Evolutionary conservation across 805 yeast genomes (phyloP), one percentile per base, ranked within the genome.

Genomic region (Candida sonorensis): DNA sequence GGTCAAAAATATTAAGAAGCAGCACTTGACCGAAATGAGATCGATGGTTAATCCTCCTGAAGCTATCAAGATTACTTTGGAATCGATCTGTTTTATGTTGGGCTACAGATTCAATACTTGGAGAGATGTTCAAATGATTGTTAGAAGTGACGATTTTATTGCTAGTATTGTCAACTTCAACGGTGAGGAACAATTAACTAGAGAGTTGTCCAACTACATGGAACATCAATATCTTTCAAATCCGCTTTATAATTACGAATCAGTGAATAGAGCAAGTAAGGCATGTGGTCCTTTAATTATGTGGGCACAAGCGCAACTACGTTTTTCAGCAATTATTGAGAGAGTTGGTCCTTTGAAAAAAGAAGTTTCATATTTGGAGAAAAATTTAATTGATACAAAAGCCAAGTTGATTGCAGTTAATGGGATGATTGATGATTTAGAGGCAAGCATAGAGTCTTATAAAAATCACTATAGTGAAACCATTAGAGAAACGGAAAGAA

Each of bases 1-100:
- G 11, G 97, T 90, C n/a, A 81, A 82, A 43, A 82, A 85, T 45
- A 90, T 90, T 40, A 86, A 87, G 56, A 90, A 90, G 52, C 94
- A 84, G 38, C 97, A 90, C 49, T 63, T 90, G 26, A 83, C 94
- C 1, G 97, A 90, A 55, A 62, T 90, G 18, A 64, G 95, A 48
- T 79, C 95, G 10, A 83, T 90, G 94, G 59, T 73, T 6, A 85
- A 85, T 38, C 97, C 97, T 0, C 97, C 97, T 0, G 80, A 75
- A 7, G 79, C 92, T 0, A 90, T 90, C 5, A 86, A 84, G 46
- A 53, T 82, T 46, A 78, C 95, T 0, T 60, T 90, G 62, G 97
- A 90, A 46, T 81, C 95, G 3, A 95, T 90, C 0, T 86, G 96
- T 55, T 64, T 72, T 4, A 54, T 90, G n/a, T 55, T 90, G 7